These are phyloP conservation scores for Trichaptum fuscoviolaceum DNA, from an alignment of 768 basidiomycete genomes.

Conservation along the genomic window DNA sequence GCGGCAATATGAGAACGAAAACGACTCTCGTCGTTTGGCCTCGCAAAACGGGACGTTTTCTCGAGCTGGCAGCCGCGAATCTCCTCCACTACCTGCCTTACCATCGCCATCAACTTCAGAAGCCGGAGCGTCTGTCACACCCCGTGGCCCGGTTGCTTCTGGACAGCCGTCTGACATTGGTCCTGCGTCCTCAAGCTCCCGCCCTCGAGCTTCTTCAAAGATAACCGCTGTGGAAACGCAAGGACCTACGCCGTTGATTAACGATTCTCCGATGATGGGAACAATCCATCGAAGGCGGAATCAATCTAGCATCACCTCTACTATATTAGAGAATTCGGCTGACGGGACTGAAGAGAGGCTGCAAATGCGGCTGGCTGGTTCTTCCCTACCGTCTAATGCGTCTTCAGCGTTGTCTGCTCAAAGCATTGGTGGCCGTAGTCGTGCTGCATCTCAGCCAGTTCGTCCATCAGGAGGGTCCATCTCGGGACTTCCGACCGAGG, in stretches of 20 bases:
- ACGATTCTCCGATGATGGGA: slow-evolving; percentile 52
- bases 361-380: slow-evolving; percentile 21
- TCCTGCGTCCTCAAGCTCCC: slow-evolving; percentile 41
- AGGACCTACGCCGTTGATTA: slow-evolving; percentile 38
- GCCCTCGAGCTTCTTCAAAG: slow-evolving; percentile 55
- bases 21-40: slow-evolving; percentile 7
- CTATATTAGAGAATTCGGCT: slow-evolving; percentile 2
- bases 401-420: slow-evolving; percentile 27
- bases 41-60: background rate
- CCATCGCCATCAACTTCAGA: slow-evolving; percentile 40
- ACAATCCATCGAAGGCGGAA: slow-evolving; percentile 64
- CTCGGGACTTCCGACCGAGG: background rate
- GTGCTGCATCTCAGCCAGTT: slow-evolving; percentile 76
- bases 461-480: slow-evolving; percentile 31
- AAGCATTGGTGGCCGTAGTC: slow-evolving; percentile 38
- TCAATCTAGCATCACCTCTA: slow-evolving; percentile 33
- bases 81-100: slow-evolving; percentile 64
- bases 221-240: slow-evolving; percentile 28
- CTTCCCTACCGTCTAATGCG: slow-evolving; percentile 33
- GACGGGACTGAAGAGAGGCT: slow-evolving; percentile 3
- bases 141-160: slow-evolving; percentile 27
- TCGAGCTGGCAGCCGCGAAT: slow-evolving; percentile 39
- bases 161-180: slow-evolving; percentile 21
- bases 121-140: slow-evolving; percentile 18
- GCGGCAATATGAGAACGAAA: slow-evolving; percentile 27